A percentile compares a stretch with the other conserved stretches of the same genome.
These are phyloP conservation scores for Beta vulgaris DNA, from an alignment of 148 eudicot genomes.

Conservation along the genomic window DNA sequence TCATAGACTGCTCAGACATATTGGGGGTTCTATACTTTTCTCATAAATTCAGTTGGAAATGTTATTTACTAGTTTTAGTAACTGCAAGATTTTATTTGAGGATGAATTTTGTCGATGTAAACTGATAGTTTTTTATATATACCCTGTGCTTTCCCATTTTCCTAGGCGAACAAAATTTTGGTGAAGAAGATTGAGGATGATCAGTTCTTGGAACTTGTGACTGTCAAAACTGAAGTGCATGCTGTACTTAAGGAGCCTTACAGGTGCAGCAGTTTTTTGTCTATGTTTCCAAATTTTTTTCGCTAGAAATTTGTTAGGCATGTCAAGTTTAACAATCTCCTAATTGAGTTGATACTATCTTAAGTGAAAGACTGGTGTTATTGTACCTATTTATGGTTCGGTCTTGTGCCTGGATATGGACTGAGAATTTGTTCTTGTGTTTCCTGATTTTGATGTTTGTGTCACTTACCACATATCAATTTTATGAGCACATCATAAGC, in stretches of 20 bases:
- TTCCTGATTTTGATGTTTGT: not conserved
- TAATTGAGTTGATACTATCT: no score
- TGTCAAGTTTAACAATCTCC: not conserved
- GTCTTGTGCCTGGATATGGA: not conserved
- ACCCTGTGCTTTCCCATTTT: conserved; percentile 17
- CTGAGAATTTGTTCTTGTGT: not conserved
- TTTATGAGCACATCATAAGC: not conserved
- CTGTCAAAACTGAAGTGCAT: conserved; percentile 67
- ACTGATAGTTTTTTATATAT: conserved; percentile 6
- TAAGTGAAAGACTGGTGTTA: not conserved
- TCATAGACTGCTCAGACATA: not conserved
- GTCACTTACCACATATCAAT: not conserved
- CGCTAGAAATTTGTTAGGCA: not conserved
- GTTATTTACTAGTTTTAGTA: not conserved
- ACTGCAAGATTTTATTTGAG: not conserved
- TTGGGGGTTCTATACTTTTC: not conserved
- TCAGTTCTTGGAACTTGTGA: conserved; percentile 78
- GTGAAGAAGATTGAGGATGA: conserved; percentile 86
- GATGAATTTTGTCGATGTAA: not conserved
- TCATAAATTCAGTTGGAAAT: not conserved
- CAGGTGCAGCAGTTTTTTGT: conserved; percentile 51
- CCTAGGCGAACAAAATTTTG: conserved; percentile 83
- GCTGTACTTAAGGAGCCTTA: conserved; percentile 89
- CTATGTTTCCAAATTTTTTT: conserved; percentile 8
- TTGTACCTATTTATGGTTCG: not conserved